phyloP scores from a whole-genome alignment of 225 moss, liverwort and hornwort species.

The Polytrichum commune region DNA sequence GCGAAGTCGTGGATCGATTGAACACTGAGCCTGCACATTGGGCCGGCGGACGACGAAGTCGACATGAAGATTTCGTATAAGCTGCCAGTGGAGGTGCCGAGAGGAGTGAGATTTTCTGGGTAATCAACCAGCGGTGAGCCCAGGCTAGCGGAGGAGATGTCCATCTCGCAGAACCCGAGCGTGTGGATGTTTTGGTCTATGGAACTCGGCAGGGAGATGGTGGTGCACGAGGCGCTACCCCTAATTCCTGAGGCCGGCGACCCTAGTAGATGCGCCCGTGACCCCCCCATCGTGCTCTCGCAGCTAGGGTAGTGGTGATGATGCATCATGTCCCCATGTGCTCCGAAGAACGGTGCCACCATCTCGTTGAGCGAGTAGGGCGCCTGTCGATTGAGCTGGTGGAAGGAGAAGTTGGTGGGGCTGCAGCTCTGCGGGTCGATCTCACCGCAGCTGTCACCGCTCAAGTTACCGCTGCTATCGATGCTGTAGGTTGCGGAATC shows the following conservation, averaged over 20 bases:
- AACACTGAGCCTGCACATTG: conserved; percentile 32
- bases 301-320: too few relatives aligned
- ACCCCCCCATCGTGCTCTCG: not conserved
- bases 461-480: conserved; percentile 43
- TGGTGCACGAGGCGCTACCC: not conserved
- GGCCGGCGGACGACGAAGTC: conserved; percentile 20
- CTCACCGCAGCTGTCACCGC: conserved; percentile 25
- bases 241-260: not conserved
- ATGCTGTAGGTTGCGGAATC: conserved; percentile 31
- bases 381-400: conserved; percentile 35
- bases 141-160: conserved; percentile 9
- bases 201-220: conserved; percentile 9
- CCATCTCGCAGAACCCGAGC: conserved; percentile 28
- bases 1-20: conserved; percentile 5
- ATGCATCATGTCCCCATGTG: not conserved
- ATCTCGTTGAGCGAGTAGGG: conserved; percentile 43
- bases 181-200: conserved; percentile 27
- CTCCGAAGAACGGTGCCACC: conserved; percentile 37
- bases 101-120: not conserved
- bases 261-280: conserved; percentile 6
- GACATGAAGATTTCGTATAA: conserved; percentile 38
- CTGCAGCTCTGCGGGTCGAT: conserved; percentile 15
- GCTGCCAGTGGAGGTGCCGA: conserved; percentile 16
- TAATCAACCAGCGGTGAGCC: conserved; percentile 15
- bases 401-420: conserved; percentile 33